Evolutionary conservation across 2,329 filamentous ascomycete species (phyloP).

Genomic region (Tolypocladium ophioglossoides): DNA sequence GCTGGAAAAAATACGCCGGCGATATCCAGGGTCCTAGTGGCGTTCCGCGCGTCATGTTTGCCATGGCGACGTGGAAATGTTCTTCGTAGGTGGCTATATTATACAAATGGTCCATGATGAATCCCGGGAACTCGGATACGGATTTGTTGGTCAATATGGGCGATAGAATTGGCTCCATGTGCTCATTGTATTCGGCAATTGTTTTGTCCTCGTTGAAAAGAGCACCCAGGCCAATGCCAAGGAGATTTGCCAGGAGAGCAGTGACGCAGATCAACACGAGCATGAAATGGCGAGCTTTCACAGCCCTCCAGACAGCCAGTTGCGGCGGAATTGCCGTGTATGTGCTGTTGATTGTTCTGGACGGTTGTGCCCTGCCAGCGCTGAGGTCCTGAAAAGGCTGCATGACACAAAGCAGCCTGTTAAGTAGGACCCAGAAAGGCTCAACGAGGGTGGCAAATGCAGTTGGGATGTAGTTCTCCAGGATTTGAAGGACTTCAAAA

Average conservation of each 20-base stretch:
- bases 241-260: slow-evolving; percentile 38
- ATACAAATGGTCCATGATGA: too few relatives aligned
- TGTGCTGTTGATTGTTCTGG: slow-evolving; percentile 27
- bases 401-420: slow-evolving; percentile 39
- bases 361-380: slow-evolving; percentile 20
- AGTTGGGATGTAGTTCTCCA: slow-evolving; percentile 42
- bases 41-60: slow-evolving; percentile 33
- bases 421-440: slow-evolving; percentile 44
- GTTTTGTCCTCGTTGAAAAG: slow-evolving; percentile 31
- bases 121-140: too few relatives aligned
- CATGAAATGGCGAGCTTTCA: slow-evolving; percentile 31
- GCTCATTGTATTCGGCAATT: not conserved
- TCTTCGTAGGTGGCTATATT: slow-evolving; percentile 9
- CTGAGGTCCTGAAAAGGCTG: slow-evolving; percentile 43
- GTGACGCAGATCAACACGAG: slow-evolving; percentile 36
- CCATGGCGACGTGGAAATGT: slow-evolving; percentile 24
- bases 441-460: slow-evolving; percentile 44
- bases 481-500: slow-evolving; percentile 23
- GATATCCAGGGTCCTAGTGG: slow-evolving; percentile 40
- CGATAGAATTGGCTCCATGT: slow-evolving; percentile 6
- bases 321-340: slow-evolving; percentile 48
- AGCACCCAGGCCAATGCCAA: slow-evolving; percentile 40
- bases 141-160: slow-evolving; percentile 12
- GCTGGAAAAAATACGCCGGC: slow-evolving; percentile 32
- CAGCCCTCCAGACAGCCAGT: slow-evolving; percentile 33